phyloP scores from a whole-genome alignment of 257 asterid genomes.

The Ajuga chamaepitys region DNA sequence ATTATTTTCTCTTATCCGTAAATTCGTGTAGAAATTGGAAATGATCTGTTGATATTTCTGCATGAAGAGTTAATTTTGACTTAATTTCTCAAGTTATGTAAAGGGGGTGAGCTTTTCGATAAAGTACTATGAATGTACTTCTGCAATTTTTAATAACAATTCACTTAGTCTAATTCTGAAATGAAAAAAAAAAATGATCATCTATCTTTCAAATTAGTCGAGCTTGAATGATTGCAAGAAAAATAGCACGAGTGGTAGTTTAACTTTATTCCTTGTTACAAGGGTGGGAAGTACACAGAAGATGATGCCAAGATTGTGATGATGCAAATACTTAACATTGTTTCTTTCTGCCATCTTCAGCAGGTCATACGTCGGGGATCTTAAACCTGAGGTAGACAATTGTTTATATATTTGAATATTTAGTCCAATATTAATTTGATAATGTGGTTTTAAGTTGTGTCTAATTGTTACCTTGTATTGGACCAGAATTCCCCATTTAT shows the following conservation, averaged over 20 bases:
- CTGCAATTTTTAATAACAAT: neutral
- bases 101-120: slow-evolving; percentile 95
- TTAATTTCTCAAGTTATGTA: slow-evolving; percentile 62
- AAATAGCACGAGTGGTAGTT: neutral
- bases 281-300: slow-evolving; percentile 87
- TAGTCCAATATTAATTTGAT: neutral
- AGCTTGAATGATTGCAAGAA: neutral
- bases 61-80: neutral
- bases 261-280: slow-evolving; percentile 12
- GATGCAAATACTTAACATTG: slow-evolving; percentile 71
- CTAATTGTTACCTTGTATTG: slow-evolving; percentile 30
- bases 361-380: slow-evolving; percentile 96
- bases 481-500: slow-evolving; percentile 82
- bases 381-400: slow-evolving; percentile 78
- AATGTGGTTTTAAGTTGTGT: neutral
- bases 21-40: neutral
- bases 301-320: slow-evolving; percentile 78
- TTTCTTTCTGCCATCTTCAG: slow-evolving; percentile 84
- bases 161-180: neutral
- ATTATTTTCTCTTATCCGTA: neutral
- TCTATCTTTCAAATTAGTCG: neutral
- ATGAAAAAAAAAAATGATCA: neutral
- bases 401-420: no score
- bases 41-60: neutral
- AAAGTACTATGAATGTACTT: slow-evolving; percentile 75